These are phyloP conservation scores for Blastobotrys mokoenaii DNA, from an alignment of 805 yeast genomes.

Conservation along the genomic window DNA sequence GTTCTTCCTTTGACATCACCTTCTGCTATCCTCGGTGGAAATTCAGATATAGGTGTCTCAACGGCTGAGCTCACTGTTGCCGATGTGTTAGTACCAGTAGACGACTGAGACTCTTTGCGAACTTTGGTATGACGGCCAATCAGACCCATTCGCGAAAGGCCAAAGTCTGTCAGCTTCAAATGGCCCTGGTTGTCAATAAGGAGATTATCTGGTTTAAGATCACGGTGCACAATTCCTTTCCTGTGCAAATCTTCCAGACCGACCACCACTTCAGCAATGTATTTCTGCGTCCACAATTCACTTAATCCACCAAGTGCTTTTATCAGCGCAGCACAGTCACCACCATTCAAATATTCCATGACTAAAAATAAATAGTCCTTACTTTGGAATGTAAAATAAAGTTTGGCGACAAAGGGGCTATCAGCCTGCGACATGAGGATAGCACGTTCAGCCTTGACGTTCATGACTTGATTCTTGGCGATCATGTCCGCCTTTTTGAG, in stretches of 20 bases:
- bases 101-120: not conserved
- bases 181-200: conserved; percentile 84
- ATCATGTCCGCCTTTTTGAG: conserved; percentile 91
- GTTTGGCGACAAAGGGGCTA: conserved; percentile 84
- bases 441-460: conserved; percentile 90
- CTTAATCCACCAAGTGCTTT: conserved; percentile 78
- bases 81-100: conserved; percentile 1
- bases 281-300: conserved; percentile 71
- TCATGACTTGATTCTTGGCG: conserved; percentile 91
- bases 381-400: conserved; percentile 83
- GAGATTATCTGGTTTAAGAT: conserved; percentile 89
- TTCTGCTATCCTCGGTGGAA: not conserved
- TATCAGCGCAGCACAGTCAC: conserved; percentile 83
- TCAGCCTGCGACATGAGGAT: conserved; percentile 97
- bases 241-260: conserved; percentile 87
- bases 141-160: conserved; percentile 82
- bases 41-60: too few species aligned
- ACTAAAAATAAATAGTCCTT: conserved; percentile 80
- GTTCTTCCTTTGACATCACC: not conserved
- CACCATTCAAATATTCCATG: conserved; percentile 95
- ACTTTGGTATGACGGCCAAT: conserved; percentile 56
- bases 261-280: conserved; percentile 81
- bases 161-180: conserved; percentile 89
- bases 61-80: not conserved
- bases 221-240: conserved; percentile 88